Conservation (phyloP, 2,329 filamentous ascomycete species). For the Colletotrichum siamense region DNA sequence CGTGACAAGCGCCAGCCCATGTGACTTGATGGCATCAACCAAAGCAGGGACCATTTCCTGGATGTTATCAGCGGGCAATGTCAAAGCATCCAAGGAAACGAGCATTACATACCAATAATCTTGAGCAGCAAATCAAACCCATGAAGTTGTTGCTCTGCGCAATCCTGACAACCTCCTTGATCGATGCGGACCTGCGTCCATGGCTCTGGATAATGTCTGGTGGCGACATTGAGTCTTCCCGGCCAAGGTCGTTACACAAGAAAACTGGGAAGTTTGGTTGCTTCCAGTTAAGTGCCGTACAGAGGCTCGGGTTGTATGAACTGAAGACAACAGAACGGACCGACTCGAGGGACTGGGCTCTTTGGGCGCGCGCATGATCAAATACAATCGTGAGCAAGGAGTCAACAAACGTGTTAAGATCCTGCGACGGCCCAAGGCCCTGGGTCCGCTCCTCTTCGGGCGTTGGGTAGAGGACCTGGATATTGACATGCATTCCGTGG, state of each 20-base stretch:
- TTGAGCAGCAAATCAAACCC: constrained; percentile 90
- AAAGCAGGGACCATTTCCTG: constrained; percentile 93
- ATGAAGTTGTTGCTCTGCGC: constrained; percentile 98
- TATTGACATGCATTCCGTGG: constrained; percentile 81
- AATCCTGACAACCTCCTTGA: constrained; percentile 93
- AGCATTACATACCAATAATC: constrained; percentile 72
- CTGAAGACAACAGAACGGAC: constrained; percentile 92
- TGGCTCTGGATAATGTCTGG: constrained; percentile 53
- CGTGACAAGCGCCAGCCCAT: constrained; percentile 89
- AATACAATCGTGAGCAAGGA: constrained; percentile 85
- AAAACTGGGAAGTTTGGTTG: constrained; percentile 98
- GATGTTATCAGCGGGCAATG: constrained; percentile 19
- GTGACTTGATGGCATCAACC: constrained; percentile 91
- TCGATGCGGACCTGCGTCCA: constrained; percentile 78
- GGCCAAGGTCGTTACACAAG: constrained; percentile 89
- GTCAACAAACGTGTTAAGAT: constrained; percentile 89
- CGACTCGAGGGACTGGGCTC: constrained; percentile 70
- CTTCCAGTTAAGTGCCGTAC: constrained; percentile 97
- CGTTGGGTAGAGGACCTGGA: constrained; percentile 91
- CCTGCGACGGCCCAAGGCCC: constrained; percentile 74
- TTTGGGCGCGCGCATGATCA: constrained; percentile 78
- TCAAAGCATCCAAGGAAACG: not conserved
- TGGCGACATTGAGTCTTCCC: constrained; percentile 52
- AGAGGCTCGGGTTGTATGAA: constrained; percentile 88
- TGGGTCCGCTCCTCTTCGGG: constrained; percentile 72